Conservation (phyloP, 805 yeast species). For the Naumovozyma dairenensis region DNA sequence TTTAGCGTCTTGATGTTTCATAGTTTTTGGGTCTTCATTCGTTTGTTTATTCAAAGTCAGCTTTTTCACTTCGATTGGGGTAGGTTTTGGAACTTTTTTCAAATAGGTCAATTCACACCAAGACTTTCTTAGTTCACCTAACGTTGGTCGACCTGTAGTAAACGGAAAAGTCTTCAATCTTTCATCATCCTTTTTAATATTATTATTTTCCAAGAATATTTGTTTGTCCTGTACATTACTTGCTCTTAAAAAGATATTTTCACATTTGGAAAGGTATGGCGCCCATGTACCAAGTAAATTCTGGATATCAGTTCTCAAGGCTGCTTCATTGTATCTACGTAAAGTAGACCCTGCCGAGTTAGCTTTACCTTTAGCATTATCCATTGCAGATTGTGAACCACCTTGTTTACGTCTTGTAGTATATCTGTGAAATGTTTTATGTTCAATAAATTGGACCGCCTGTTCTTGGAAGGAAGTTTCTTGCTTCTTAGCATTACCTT, state of each 20-base stretch:
- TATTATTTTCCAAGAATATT: constrained; percentile 52
- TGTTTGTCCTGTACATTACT: constrained; percentile 60
- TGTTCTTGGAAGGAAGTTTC: constrained; percentile 46
- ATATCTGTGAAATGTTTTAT: constrained; percentile 87
- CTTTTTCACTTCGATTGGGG: constrained; percentile 30
- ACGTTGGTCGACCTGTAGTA: constrained; percentile 81
- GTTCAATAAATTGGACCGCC: constrained; percentile 54
- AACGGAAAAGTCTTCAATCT: constrained; percentile 73
- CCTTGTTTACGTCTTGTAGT: constrained; percentile 97
- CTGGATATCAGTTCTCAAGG: constrained; percentile 67
- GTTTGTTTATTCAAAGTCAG: neutral
- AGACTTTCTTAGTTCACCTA: constrained; percentile 66
- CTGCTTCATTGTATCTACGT: constrained; percentile 83
- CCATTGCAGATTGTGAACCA: constrained; percentile 90
- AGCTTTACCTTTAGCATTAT: constrained; percentile 88
- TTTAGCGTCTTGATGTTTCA: constrained; percentile 1
- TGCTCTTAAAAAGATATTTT: constrained; percentile 69
- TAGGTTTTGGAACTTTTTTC: constrained; percentile 45
- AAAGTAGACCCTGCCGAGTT: constrained; percentile 90
- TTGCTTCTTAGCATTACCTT: constrained; percentile 44
- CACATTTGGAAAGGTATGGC: constrained; percentile 46
- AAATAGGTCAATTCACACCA: constrained; percentile 73
- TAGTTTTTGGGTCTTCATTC: constrained; percentile 9
- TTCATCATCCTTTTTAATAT: constrained; percentile 42
- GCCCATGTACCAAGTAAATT: constrained; percentile 61